Evolutionary conservation across 1,139 yeast species (phyloP).

Genomic region (Candida glucosophila): DNA sequence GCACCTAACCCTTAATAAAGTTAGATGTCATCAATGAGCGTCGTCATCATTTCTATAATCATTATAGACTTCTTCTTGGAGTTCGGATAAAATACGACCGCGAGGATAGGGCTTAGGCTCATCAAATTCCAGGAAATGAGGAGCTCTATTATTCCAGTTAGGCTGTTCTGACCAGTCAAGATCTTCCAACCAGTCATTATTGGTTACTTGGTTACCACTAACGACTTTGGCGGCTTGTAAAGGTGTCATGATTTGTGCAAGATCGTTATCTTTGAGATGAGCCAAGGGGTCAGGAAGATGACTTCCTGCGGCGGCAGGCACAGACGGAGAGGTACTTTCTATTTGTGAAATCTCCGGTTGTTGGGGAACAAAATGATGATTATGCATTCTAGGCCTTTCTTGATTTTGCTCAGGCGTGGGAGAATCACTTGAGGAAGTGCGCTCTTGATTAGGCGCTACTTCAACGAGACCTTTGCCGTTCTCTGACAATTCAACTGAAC

Average conservation of each 20-base stretch:
- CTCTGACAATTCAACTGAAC: conserved; percentile 24
- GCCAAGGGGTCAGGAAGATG: conserved; percentile 40
- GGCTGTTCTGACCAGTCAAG: conserved; percentile 17
- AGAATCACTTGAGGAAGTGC: conserved; percentile 1
- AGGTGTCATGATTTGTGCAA: conserved; percentile 21
- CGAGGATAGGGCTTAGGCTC: too few species aligned
- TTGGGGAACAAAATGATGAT: conserved; percentile 1
- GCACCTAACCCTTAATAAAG: too few species aligned
- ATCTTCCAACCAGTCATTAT: conserved; percentile 30
- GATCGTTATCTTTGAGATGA: conserved; percentile 33
- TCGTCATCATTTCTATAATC: conserved; percentile 37
- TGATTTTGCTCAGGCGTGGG: neutral
- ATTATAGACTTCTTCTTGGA: conserved; percentile 32
- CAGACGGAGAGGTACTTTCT: conserved; percentile 2
- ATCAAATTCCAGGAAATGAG: too few species aligned
- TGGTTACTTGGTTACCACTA: conserved; percentile 34
- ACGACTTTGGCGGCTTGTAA: conserved; percentile 34
- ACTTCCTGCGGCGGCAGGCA: conserved; percentile 10
- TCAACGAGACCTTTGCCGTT: conserved; percentile 34
- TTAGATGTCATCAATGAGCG: conserved; percentile 10
- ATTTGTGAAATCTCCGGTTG: conserved; percentile 1
- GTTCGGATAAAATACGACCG: conserved; percentile 14
- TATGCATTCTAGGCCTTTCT: neutral
- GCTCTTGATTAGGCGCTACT: conserved; percentile 16
- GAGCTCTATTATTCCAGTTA: conserved; percentile 5